phyloP scores from a whole-genome alignment of 176 grass and related monocot genomes.

The Triticum timopheevii region DNA sequence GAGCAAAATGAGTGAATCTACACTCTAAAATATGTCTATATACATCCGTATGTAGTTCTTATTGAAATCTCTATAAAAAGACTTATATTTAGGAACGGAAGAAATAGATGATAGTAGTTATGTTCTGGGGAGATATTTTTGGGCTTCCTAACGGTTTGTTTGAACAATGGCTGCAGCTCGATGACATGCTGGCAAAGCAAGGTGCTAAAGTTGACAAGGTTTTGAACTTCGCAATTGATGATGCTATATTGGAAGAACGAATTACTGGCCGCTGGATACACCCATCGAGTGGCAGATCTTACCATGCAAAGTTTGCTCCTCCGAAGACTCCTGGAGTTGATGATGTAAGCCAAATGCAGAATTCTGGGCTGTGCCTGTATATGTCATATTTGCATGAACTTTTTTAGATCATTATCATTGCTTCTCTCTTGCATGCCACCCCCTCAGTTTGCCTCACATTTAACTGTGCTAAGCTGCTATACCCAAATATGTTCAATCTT shows the following conservation, averaged over 20 bases:
- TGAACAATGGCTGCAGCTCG: conserved; percentile 51
- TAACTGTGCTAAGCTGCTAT: neutral
- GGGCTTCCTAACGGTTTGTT: neutral
- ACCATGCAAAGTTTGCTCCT: conserved; percentile 93
- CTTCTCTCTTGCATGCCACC: neutral
- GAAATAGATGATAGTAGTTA: neutral
- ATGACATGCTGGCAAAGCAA: conserved; percentile 89
- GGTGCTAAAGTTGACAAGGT: conserved; percentile 85
- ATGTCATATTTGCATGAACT: neutral
- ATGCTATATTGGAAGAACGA: conserved; percentile 87
- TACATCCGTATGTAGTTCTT: too few relatives aligned
- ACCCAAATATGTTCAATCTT: neutral
- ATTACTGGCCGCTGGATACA: conserved; percentile 99
- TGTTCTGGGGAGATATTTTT: neutral
- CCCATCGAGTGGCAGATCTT: conserved; percentile 77
- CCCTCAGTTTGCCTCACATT: neutral
- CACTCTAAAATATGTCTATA: too few relatives aligned
- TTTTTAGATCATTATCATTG: neutral
- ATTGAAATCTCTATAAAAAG: too few relatives aligned
- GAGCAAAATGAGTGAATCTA: too few relatives aligned
- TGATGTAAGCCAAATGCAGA: conserved; percentile 65
- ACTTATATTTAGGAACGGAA: too few relatives aligned
- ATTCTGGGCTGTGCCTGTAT: neutral
- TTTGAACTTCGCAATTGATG: conserved; percentile 91
- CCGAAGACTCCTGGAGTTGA: conserved; percentile 79